These are phyloP conservation scores for Rhynchosporium agropyri DNA, from an alignment of 2,329 filamentous ascomycete species.

Conservation along the genomic window DNA sequence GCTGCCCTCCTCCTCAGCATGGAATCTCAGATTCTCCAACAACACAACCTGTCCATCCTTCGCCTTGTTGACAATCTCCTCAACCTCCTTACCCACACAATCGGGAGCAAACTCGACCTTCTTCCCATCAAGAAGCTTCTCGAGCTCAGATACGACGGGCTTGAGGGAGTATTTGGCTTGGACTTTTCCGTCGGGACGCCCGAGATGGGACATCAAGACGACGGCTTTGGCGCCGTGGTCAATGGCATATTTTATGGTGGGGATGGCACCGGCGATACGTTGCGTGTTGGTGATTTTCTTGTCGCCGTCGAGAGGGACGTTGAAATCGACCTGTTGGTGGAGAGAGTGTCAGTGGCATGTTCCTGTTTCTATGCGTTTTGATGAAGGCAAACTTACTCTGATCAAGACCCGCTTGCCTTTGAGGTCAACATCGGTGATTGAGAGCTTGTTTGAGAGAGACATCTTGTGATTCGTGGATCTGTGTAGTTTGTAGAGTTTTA, in stretches of 20 bases:
- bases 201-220: slow-evolving; percentile 97
- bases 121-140: slow-evolving; percentile 80
- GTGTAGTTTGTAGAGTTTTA: slow-evolving; percentile 17
- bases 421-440: slow-evolving; percentile 93
- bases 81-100: slow-evolving; percentile 86
- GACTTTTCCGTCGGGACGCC: slow-evolving; percentile 85
- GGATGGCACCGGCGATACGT: slow-evolving; percentile 93
- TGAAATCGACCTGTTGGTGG: slow-evolving; percentile 86
- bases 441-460: slow-evolving; percentile 98
- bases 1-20: slow-evolving; percentile 96
- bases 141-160: slow-evolving; percentile 87
- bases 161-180: slow-evolving; percentile 95
- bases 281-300: slow-evolving; percentile 98
- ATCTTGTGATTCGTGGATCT: slow-evolving; percentile 55
- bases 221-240: slow-evolving; percentile 91
- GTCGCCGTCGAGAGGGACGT: slow-evolving; percentile 90
- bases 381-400: slow-evolving; percentile 63
- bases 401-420: slow-evolving; percentile 99
- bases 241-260: slow-evolving; percentile 92
- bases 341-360: slow-evolving; percentile 32
- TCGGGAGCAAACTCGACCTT: slow-evolving; percentile 87
- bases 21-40: slow-evolving; percentile 97
- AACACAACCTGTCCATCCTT: slow-evolving; percentile 81
- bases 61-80: slow-evolving; percentile 85
- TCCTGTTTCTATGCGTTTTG: slow-evolving; percentile 3